Evolutionary conservation across 140 eudicot genomes (phyloP), one percentile per base, ranked within the genome.

Genomic region (Erigeron philadelphicus): DNA sequence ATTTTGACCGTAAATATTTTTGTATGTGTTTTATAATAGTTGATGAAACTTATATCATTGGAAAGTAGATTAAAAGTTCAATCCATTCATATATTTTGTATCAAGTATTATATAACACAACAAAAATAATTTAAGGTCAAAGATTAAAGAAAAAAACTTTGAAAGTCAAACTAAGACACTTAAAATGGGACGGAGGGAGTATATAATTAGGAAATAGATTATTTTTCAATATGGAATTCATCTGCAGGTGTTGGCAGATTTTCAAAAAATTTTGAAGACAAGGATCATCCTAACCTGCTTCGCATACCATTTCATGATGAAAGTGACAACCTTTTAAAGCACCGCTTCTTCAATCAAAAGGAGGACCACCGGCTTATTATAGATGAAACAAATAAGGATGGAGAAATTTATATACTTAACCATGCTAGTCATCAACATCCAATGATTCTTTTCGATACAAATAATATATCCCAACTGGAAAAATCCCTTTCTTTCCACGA

Each of bases 261-360:
- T 16, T 21, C 5, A 13, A 71, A 58, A n/a, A 59, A 59, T 11
- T 71, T 21, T 35, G 12, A 45, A 44, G 75, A 71, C 6, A 42
- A 11, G 1, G 75, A 71, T 44, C 31, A 71, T 71, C 67, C 67
- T 57, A 58, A 71, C 42, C 35, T 71, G 11, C 8, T 71, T 2
- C 25, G 5, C 0, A 46, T 10, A 8, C 75, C 67, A n/a, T 56
- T 71, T 59, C 60, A 11, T 5, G 75, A 58, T 59, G 75, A 71
- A 58, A 44, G 67, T 15, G 9, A 13, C 59, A 58, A 23, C 67
- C 58, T 71, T 71, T 2, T 57, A 0, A 59, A 8, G 50, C 75
- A 71, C 49, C 41, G 6, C 5, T 71, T 46, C 13, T 7, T 9
- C 2, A 47, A 46, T 25, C 15, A 71, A 6, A 38, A 43, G 3